A percentile compares a stretch with the other conserved stretches of the same genome.
phyloP scores from a whole-genome alignment of 345 rosid species.

The Trapa incisa region DNA sequence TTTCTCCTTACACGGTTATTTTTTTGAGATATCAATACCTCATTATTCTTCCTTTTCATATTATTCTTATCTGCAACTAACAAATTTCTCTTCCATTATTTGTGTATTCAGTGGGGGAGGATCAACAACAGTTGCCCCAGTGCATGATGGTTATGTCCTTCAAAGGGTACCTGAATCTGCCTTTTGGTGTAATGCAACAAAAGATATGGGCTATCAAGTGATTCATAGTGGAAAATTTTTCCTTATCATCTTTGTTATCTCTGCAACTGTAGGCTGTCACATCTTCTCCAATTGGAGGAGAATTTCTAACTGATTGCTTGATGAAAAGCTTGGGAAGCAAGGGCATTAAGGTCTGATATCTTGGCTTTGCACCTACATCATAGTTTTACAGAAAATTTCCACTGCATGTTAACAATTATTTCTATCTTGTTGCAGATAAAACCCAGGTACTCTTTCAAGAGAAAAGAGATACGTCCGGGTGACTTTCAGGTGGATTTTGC shows the following conservation, averaged over 20 bases:
- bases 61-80: not conserved
- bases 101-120: conserved; percentile 76
- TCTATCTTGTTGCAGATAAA: conserved; percentile 49
- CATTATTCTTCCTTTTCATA: no score
- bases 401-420: not conserved
- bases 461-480: conserved; percentile 83
- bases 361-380: not conserved
- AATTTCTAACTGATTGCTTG: conserved; percentile 84
- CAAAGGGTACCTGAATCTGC: conserved; percentile 42
- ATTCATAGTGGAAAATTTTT: not conserved
- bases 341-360: conserved; percentile 57
- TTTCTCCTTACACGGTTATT: not conserved
- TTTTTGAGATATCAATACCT: conserved; percentile 1
- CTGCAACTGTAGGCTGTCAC: conserved; percentile 48
- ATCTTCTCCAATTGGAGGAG: conserved; percentile 88
- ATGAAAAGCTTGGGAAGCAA: conserved; percentile 95
- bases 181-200: not conserved
- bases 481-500: conserved; percentile 62
- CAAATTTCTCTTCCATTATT: not conserved
- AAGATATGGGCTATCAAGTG: not conserved
- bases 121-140: conserved; percentile 88
- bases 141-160: conserved; percentile 95
- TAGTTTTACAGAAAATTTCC: not conserved
- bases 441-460: conserved; percentile 96
- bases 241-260: conserved; percentile 4